Evolutionary conservation across 1,284 basidiomycete species (phyloP).

Genomic region (Inonotus obliquus): DNA sequence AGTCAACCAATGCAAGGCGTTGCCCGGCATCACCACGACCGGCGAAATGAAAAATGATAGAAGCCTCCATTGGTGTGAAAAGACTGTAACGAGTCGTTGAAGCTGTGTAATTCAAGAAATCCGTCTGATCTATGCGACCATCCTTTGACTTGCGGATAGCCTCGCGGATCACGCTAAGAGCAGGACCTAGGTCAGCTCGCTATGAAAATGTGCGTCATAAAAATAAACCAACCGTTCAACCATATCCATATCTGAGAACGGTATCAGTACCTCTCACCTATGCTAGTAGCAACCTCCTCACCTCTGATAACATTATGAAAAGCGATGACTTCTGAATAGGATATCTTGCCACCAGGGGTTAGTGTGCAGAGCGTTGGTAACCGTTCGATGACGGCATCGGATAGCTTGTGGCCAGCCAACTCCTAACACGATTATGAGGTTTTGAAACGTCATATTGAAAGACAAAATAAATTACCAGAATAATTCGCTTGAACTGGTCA

Average conservation of each 20-base stretch:
- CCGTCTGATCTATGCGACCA: slow-evolving; percentile 82
- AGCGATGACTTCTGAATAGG: slow-evolving; percentile 91
- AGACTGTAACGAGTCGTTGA: slow-evolving; percentile 82
- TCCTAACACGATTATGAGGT: slow-evolving; percentile 47
- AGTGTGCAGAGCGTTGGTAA: slow-evolving; percentile 86
- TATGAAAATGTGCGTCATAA: neutral
- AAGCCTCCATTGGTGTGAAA: slow-evolving; percentile 94
- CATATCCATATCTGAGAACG: slow-evolving; percentile 82
- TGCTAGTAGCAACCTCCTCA: slow-evolving; percentile 28
- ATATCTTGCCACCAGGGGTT: slow-evolving; percentile 83
- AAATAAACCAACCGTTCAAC: slow-evolving; percentile 72
- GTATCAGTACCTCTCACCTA: neutral
- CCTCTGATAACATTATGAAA: slow-evolving; percentile 92
- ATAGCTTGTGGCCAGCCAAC: slow-evolving; percentile 92
- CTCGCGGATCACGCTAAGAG: slow-evolving; percentile 69
- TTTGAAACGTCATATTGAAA: neutral
- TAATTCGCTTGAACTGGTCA: slow-evolving; percentile 90
- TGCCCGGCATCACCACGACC: slow-evolving; percentile 66
- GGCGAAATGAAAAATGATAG: slow-evolving; percentile 95
- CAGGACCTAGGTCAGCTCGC: slow-evolving; percentile 14
- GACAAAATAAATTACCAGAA: slow-evolving; percentile 58
- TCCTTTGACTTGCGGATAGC: slow-evolving; percentile 88
- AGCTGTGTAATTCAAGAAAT: slow-evolving; percentile 74
- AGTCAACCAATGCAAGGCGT: slow-evolving; percentile 80
- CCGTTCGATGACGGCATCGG: slow-evolving; percentile 83